Evolutionary conservation across 2,329 filamentous ascomycete genomes (phyloP), one percentile per base, ranked within the genome.

Genomic region (Kalmusia sp.): DNA sequence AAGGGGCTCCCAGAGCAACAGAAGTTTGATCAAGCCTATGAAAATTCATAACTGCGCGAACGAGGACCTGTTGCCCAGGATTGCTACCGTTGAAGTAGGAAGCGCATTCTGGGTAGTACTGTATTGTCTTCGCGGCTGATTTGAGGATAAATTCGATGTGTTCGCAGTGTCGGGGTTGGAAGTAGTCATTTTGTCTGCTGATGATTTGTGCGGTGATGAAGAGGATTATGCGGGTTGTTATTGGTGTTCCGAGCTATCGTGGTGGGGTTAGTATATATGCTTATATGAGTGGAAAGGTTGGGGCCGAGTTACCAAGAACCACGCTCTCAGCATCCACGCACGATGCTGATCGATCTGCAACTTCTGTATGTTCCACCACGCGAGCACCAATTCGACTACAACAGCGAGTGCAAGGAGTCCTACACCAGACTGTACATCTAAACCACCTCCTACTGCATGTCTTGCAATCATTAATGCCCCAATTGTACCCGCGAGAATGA

Each of bases 311-410:
- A 67, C 63, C 21, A 64, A 62, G 14, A 69, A 69, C 69, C 68
- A 71, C 1, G 63, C 67, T 25, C 66, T 55, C 1, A 68, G 51
- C 66, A 68, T 66, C 67, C 63, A 67, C 1, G 63, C 64, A 31
- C 68, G 55, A 6, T 80, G 62, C 45, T 68, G 64, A 38, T 68
- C 63, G 15, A 89, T 84, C 62, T 87, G 84, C 2, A 87, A 68
- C 2, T 76, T 72, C 65, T 83, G 86, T 67, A 88, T 80, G 56
- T 86, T 86, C 64, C 81, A 74, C 27, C 79, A 80, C 1, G 84
- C 81, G 37, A 87, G 54, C 0, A 64, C 55, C 21, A 84, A 66
- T 8, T 77, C 75, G 1, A 67, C 57, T 0, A 80, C 67, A 2
- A 82, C 82, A 7, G 78, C 63, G 25, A 84, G 73, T 1, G 71